Evolutionary conservation across 352 stramenopile species (phyloP).

Genomic region (Phytopythium helicoides): DNA sequence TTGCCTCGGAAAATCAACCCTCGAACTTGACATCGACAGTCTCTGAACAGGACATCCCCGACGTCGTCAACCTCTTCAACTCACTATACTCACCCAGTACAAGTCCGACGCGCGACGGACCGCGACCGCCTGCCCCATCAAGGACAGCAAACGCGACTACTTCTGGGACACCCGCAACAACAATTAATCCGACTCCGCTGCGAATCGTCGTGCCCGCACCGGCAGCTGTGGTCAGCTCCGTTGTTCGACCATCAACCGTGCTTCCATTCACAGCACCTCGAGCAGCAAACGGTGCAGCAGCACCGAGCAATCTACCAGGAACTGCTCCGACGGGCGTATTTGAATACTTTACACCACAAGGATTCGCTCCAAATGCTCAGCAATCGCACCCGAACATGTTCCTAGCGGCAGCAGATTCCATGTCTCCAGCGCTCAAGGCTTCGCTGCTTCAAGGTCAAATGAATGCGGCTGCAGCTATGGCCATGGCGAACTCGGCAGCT

Average conservation of each 20-base stretch:
- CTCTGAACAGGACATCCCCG: conserved; percentile 41
- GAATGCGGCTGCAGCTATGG: conserved; percentile 34
- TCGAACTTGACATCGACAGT: conserved; percentile 3
- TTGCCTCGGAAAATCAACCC: not conserved
- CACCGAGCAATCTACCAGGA: conserved; percentile 5
- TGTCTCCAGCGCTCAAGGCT: conserved; percentile 38
- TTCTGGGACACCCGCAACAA: not conserved
- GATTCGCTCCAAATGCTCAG: conserved; percentile 25
- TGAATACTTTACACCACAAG: conserved; percentile 67
- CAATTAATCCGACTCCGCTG: not conserved
- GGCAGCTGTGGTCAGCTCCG: not conserved
- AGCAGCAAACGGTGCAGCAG: not conserved
- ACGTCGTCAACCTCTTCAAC: conserved; percentile 69
- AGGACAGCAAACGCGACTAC: not conserved
- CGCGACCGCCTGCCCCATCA: not conserved
- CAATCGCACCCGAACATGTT: conserved; percentile 44
- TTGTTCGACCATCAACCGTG: not conserved
- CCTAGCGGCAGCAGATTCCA: conserved; percentile 29
- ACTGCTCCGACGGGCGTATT: conserved; percentile 16
- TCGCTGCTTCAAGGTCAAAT: conserved; percentile 22
- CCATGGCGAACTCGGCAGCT: conserved; percentile 55
- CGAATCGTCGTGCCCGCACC: conserved; percentile 31
- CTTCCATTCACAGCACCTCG: conserved; percentile 4
- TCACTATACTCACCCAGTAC: conserved; percentile 51
- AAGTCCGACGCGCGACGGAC: conserved; percentile 1